Evolutionary conservation across 345 rosid genomes (phyloP).

Genomic region (Cardamine resedifolia): DNA sequence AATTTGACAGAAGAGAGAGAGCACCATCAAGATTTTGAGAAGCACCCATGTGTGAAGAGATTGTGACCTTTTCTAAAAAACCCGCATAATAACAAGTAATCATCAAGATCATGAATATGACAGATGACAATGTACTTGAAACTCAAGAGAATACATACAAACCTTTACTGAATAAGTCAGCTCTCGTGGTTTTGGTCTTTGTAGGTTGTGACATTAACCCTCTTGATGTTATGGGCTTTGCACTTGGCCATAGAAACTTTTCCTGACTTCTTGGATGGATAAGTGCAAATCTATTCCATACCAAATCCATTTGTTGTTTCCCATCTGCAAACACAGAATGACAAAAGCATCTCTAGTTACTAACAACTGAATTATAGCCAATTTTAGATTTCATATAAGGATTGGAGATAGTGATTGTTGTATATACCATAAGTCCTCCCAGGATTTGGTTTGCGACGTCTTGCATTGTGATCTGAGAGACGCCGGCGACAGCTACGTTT

Average conservation of each 20-base stretch:
- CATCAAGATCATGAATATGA: background rate
- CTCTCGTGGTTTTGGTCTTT: slow-evolving; percentile 33
- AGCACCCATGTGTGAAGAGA: slow-evolving; percentile 54
- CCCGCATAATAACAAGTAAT: slow-evolving; percentile 29
- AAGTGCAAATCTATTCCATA: slow-evolving; percentile 52
- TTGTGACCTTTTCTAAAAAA: slow-evolving; percentile 49
- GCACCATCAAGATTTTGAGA: slow-evolving; percentile 81
- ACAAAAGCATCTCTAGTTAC: slow-evolving; percentile 5
- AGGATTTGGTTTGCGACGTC: slow-evolving; percentile 84
- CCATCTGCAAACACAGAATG: slow-evolving; percentile 53
- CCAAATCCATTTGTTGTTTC: slow-evolving; percentile 58
- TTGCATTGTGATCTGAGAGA: slow-evolving; percentile 92
- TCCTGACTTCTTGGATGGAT: slow-evolving; percentile 44
- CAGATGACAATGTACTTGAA: background rate
- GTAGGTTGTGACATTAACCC: slow-evolving; percentile 42
- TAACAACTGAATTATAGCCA: background rate
- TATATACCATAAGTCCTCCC: slow-evolving; percentile 60
- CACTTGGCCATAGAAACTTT: slow-evolving; percentile 46
- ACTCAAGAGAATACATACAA: slow-evolving; percentile 18
- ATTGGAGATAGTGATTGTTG: slow-evolving; percentile 1
- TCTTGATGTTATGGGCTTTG: slow-evolving; percentile 53
- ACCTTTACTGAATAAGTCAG: slow-evolving; percentile 45
- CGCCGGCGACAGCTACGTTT: slow-evolving; percentile 93
- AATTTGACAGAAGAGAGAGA: slow-evolving; percentile 99
- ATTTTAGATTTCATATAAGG: background rate